Base-by-base conservation (phyloP, 768 basidiomycete species). In the Hemileccinum impolitum region DNA sequence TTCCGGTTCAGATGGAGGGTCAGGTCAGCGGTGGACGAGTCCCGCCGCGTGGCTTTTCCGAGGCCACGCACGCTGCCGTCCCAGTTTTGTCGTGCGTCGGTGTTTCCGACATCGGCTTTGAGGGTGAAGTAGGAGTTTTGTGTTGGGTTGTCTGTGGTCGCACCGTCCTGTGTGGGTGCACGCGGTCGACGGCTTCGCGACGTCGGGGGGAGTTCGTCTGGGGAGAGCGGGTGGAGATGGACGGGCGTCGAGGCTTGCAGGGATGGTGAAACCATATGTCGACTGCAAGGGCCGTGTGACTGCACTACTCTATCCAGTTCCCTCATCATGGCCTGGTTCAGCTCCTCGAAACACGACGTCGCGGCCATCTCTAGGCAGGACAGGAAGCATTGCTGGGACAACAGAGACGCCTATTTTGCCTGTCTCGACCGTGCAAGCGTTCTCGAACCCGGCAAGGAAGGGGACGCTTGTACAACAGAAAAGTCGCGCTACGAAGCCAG, bases 351-450 rank as follows among this genome's bases (percentile, higher is more conserved):
- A 51, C 45, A 64, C 18, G 73, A 79, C 37, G 67, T 71, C 4
- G 57, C 74, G 3, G 23, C 23, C 3, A 67, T 71, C 2, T 78
- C 77, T 3, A 71, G 88, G 35, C 72, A 85, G 62, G 83, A 89
- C 57, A 79, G 94, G 7, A 73, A 85, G 54, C 77, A 77, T 50
- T 98, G 94, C 70, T 98, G 94, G 94, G 84, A 87, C 28, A 69
- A 73, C 17, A 74, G 94, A 47, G 93, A 97, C 65, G 72, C 73
- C 3, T 96, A 95, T 65, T 96, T 92, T 64, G 70, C 73, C 4
- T 98, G 94, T 66, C 75, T 97, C 40, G 90, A 94, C 66, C 69
- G 69, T 35, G 76, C 70, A 10, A 75, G 75, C 31, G 78, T 94
- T 15, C 71, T 87, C 28, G 85, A 85, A 53, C 79, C 91, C 0